Conservation (phyloP, 2,329 filamentous ascomycete species). For the Diaporthe sp. region DNA sequence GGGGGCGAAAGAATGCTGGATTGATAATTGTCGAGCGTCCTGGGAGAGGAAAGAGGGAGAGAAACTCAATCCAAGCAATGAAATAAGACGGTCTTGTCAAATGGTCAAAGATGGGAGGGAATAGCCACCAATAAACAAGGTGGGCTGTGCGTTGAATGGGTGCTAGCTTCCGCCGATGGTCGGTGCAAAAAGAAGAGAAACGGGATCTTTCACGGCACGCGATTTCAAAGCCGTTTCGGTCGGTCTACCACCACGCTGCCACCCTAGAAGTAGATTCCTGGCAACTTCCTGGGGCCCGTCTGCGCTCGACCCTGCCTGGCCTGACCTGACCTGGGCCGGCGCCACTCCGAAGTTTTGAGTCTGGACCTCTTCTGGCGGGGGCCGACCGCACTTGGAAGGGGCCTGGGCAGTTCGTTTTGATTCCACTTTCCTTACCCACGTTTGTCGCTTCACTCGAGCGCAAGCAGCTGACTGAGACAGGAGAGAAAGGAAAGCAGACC, state of each 20-base stretch:
- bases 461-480: conserved; percentile 5
- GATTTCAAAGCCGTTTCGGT: conserved; percentile 19
- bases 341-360: conserved; percentile 11
- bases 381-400: conserved; percentile 12
- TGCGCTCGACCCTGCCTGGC: conserved; percentile 1
- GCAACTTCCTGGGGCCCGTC: neutral
- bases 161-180: conserved; percentile 13
- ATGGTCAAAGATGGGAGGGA: neutral
- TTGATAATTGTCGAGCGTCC: neutral
- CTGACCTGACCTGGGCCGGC: conserved; percentile 23
- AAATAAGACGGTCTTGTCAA: neutral
- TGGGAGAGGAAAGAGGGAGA: neutral
- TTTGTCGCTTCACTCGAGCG: neutral
- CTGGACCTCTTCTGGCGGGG: conserved; percentile 19
- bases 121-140: neutral
- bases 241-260: neutral
- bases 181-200: conserved; percentile 19
- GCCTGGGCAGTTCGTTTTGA: neutral
- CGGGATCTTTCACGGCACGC: conserved; percentile 9
- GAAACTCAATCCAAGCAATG: too few species aligned
- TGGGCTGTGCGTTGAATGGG: neutral
- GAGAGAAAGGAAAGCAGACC: neutral
- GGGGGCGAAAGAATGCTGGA: neutral
- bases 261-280: neutral
- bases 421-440: neutral